Evolutionary conservation across 371 early-diverging fungal species (phyloP), one percentile per base, ranked within the genome.

Genomic region (Mortierella sp.): DNA sequence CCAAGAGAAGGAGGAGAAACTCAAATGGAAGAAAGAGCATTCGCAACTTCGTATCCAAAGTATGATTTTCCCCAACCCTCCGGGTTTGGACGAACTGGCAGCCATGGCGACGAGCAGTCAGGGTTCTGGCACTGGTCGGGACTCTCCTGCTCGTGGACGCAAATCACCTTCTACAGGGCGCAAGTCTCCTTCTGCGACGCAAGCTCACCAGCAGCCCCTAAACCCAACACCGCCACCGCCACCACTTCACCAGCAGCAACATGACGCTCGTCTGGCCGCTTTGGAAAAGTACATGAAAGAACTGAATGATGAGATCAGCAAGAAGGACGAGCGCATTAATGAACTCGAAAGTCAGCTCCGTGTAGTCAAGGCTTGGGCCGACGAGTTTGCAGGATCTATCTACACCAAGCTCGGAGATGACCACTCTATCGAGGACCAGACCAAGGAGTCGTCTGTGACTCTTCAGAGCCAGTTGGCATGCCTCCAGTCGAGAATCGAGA

Each of bases 251-350:
- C 50, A 49, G 17, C 50, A 51, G 8, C 56, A 66, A 37, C 48
- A 49, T 11, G 50, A 61, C 11, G 50, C 53, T 11, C 68, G 60
- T 2, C 47, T 73, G 27, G 49, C 44, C 0, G 60, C 68, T 0
- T 37, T 76, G 23, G 76, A 76, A 24, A 61, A 61, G 6, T 76
- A 76, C 52, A 76, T 76, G 70, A 69, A 69, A 32, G 76, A 76
- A 27, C 52, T 76, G 21, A 64, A 69, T 32, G 76, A 76, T 19
- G 76, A 76, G 24, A 69, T 69, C 53, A 51, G 24, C 43, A 76
- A 76, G 58, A 76, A 69, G 53, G 76, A 69, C 24, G 76, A 76
- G 54, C 64, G 60, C 12, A 43, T 76, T 39, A 48, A 27, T 2
- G 50, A 60, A 0, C 65, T 76, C 31, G 70, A 76, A 46, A 60